Evolutionary conservation across 345 rosid genomes (phyloP).

Genomic region (Brassica nigra): DNA sequence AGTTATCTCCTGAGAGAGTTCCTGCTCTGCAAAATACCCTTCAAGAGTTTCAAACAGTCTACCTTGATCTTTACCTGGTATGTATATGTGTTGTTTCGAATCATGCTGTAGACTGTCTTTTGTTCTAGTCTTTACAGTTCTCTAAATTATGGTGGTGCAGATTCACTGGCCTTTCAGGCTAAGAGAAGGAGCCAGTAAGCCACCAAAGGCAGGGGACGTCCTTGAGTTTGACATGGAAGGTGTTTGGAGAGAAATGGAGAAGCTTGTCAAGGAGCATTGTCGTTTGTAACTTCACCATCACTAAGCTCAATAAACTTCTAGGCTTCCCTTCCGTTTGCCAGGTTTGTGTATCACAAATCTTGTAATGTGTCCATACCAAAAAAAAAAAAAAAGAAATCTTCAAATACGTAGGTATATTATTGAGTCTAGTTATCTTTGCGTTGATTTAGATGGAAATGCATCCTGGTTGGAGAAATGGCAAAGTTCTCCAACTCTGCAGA

Average conservation of each 20-base stretch:
- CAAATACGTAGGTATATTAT: not conserved
- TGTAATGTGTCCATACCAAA: no score
- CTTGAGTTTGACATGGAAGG: slow-evolving; percentile 60
- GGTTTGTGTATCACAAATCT: not conserved
- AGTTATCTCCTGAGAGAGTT: slow-evolving; percentile 54
- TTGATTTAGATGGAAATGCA: slow-evolving; percentile 62
- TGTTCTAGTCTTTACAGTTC: no score
- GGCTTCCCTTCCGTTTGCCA: slow-evolving; percentile 54
- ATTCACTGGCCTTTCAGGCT: slow-evolving; percentile 63
- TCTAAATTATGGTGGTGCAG: slow-evolving; percentile 23
- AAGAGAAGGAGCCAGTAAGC: slow-evolving; percentile 53
- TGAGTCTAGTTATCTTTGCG: slow-evolving; percentile 10
- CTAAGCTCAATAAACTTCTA: slow-evolving; percentile 52
- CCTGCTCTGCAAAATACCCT: slow-evolving; percentile 53
- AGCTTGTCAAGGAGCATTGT: slow-evolving; percentile 53
- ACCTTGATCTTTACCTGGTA: slow-evolving; percentile 61
- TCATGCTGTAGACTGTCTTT: not conserved
- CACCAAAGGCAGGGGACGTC: slow-evolving; percentile 49
- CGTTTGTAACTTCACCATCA: slow-evolving; percentile 51
- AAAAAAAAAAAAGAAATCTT: no score
- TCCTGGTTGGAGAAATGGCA: slow-evolving; percentile 69
- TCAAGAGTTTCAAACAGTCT: slow-evolving; percentile 56
- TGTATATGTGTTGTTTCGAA: no score
- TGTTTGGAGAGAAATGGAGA: slow-evolving; percentile 70
- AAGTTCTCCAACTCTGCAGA: slow-evolving; percentile 50